These are phyloP conservation scores for Uncinocarpus reesii DNA, from an alignment of 2,329 filamentous ascomycete species.

Conservation along the genomic window DNA sequence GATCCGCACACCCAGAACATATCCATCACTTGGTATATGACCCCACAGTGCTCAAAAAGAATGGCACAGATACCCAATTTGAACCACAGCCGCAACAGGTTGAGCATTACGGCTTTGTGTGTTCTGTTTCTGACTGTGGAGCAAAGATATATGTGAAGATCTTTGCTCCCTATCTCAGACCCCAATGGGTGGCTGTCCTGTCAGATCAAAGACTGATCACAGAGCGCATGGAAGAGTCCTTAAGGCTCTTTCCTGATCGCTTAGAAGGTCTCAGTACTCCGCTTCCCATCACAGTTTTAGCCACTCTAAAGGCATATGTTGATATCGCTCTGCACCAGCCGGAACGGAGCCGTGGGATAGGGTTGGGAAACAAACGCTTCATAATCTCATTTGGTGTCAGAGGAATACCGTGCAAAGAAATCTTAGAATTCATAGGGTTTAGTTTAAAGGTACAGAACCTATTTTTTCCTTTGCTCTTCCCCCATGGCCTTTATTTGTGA, in stretches of 20 bases:
- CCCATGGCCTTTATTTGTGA: background rate
- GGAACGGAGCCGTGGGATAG: conserved; percentile 46
- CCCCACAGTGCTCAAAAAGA: conserved; percentile 24
- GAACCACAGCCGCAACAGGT: conserved; percentile 25
- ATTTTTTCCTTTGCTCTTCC: conserved; percentile 8
- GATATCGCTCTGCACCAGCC: conserved; percentile 45
- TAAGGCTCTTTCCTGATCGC: conserved; percentile 44
- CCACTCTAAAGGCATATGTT: conserved; percentile 51
- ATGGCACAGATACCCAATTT: conserved; percentile 16
- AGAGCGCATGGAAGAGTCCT: conserved; percentile 44
- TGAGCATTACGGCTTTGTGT: conserved; percentile 46
- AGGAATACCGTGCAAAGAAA: conserved; percentile 41
- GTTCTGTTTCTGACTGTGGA: conserved; percentile 49
- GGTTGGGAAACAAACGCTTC: conserved; percentile 53
- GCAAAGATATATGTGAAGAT: conserved; percentile 45
- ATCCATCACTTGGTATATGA: conserved; percentile 52
- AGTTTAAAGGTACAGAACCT: conserved; percentile 29
- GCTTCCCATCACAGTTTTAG: conserved; percentile 45
- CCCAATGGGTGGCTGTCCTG: conserved; percentile 42
- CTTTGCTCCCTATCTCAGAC: conserved; percentile 41
- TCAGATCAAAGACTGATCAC: conserved; percentile 45
- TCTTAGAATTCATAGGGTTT: conserved; percentile 52
- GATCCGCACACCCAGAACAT: conserved; percentile 40
- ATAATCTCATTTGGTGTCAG: conserved; percentile 53
- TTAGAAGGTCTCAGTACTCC: conserved; percentile 44